Evolutionary conservation across 805 yeast genomes (phyloP), one percentile per base, ranked within the genome.

Genomic region (Hanseniaspora vineae): DNA sequence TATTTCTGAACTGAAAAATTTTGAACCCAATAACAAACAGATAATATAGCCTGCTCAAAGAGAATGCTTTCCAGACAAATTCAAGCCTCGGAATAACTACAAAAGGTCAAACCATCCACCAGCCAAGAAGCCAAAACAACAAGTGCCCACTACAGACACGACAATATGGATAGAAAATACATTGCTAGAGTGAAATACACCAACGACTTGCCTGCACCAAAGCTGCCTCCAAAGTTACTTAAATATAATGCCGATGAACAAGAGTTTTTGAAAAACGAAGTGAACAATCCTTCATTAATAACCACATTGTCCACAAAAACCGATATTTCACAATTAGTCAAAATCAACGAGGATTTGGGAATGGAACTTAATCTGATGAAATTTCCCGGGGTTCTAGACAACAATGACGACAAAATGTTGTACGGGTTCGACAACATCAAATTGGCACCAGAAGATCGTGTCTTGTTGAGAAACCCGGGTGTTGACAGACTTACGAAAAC

Each of bases 121-220:
- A 33, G 6, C 6, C 15, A 4, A n/a, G 9, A n/a, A 33, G 37
- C 37, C 4, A n/a, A 33, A 5, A 5, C 37, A 33, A n/a, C 14
- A 12, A 33, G 15, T 13, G 37, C 14, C 12, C 5, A 12, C 4
- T 12, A 33, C 37, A 5, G 3, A 33, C 37, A 33, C 29, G 17
- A n/a, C 5, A 37, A 14, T 4, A 37, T 37, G 40, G 40, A 37
- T 15, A 37, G 82, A 60, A 89, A 83, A 49, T 84, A 80, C 58
- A 78, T 84, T 48, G 94, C 95, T 43, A 81, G 83, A 55, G 77
- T 84, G 47, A 76, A 95, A 58, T 90, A 88, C 64, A 77, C 77
- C 50, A 92, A 92, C 62, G 84, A 78, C 57, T 71, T 92, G 20
- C 98, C 98, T 6, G 89, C 96, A 2, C 97, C 97, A 10, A 83